Base-by-base conservation (phyloP, 306 rosid genomes). In the Dicorynia guianensis region DNA sequence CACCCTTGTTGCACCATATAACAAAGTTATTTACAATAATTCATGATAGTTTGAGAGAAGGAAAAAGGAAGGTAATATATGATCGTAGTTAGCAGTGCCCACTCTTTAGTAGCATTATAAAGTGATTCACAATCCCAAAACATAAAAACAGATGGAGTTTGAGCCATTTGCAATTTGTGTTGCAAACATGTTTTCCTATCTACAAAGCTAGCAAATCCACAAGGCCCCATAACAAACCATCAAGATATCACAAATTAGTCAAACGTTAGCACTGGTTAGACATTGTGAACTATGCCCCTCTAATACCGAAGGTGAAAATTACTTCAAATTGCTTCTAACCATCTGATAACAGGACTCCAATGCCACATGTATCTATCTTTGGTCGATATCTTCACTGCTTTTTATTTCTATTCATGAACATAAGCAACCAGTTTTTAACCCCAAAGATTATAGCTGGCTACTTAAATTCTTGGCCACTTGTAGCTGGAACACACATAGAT, bases 71-170 rank as follows among this genome's bases (percentile, higher is more conserved):
- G 42, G 17, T 1, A 42, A 54, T 19, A 53, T 25, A 25, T 3
- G 53, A 38, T 65, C 8, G 74, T 9, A 64, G 19, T 43, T 55
- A 13, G 59, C 14, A 43, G 35, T 65, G 20, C 64, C 7, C 40
- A 64, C 33, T 40, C 15, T 50, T 25, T 25, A 12, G 38, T 18
- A 30, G 30, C 34, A 34, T 4, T 5, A 20, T n/a, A 25, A 76
- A 30, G 66, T 54, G 11, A 65, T 33, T 33, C 20, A 34, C 43
- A 47, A 69, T 38, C 48, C 50, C 62, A 59, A 74, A 6, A 39
- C 25, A 63, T 49, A 44, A 25, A 25, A 63, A 60, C 3, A 40
- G 14, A 36, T 33, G 11, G 19, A 20, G 46, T 39, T 61, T 8
- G 10, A 59, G 59, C 18, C 11, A 61, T 33, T 59, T 62, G 44